phyloP scores from a whole-genome alignment of 176 grass and related monocot species.

The Dendrocalamus sinicus region DNA sequence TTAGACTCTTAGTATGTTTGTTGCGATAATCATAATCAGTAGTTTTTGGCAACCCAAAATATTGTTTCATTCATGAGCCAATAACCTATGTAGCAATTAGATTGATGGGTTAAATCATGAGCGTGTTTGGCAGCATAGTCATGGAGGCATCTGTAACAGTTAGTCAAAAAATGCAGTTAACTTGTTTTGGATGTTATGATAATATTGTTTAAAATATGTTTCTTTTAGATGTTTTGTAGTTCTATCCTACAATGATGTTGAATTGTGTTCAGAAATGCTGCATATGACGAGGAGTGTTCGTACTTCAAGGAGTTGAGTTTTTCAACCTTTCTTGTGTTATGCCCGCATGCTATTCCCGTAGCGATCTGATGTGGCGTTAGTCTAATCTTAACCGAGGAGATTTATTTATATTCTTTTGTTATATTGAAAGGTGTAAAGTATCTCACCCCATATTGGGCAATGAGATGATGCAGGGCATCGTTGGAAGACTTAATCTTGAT shows the following conservation, averaged over 20 bases:
- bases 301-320: constrained; percentile 2
- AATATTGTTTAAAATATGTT: background rate
- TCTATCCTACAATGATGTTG: constrained; percentile 10
- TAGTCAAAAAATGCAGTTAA: constrained; percentile 3
- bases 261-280: constrained; percentile 8
- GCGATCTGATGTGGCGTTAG: background rate
- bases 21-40: too few relatives aligned
- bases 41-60: too few relatives aligned
- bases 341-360: background rate
- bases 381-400: background rate
- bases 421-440: too few relatives aligned
- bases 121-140: constrained; percentile 8
- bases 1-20: too few relatives aligned
- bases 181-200: constrained; percentile 17
- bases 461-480: too few relatives aligned
- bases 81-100: constrained; percentile 20
- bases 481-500: too few relatives aligned
- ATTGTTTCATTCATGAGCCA: constrained; percentile 11
- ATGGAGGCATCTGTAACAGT: background rate
- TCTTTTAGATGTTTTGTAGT: background rate
- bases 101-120: constrained; percentile 30
- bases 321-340: constrained; percentile 31
- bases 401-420: constrained; percentile 20
- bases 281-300: constrained; percentile 11
- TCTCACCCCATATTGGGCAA: too few relatives aligned